Percentiles rank a stretch among this genome's conserved stretches.
Evolutionary conservation across 2,329 filamentous ascomycete species (phyloP).

Genomic region (Arthrobotrys musiformis): DNA sequence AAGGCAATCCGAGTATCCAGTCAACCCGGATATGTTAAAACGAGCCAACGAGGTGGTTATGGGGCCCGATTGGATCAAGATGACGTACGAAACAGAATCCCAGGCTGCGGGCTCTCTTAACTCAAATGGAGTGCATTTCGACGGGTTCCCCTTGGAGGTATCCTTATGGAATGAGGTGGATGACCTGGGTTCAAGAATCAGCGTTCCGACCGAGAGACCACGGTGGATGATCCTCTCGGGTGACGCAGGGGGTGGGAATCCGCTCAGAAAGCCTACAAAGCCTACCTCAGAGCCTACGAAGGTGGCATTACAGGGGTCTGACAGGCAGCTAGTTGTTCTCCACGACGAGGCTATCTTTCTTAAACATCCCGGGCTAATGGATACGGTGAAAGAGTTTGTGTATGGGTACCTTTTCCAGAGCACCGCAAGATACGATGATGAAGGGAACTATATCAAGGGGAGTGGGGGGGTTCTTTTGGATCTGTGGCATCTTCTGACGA

Average conservation of each 20-base stretch:
- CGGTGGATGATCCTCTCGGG: conserved; percentile 44
- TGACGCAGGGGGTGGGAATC: background rate
- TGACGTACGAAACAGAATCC: conserved; percentile 49
- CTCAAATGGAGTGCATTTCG: conserved; percentile 47
- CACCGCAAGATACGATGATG: conserved; percentile 46
- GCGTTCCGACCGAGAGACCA: conserved; percentile 25
- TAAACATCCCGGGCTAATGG: conserved; percentile 42
- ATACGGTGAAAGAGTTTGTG: conserved; percentile 34
- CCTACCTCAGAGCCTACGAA: conserved; percentile 22
- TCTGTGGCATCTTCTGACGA: conserved; percentile 42
- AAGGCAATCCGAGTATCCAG: conserved; percentile 45
- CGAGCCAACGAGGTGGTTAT: conserved; percentile 51
- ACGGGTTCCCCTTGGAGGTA: conserved; percentile 43
- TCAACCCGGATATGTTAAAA: conserved; percentile 41
- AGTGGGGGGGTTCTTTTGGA: conserved; percentile 44
- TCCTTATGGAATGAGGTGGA: conserved; percentile 40
- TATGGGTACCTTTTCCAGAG: conserved; percentile 51
- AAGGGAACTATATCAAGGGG: conserved; percentile 50
- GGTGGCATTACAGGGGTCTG: conserved; percentile 2
- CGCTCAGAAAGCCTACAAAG: conserved; percentile 7
- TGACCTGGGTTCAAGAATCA: conserved; percentile 24
- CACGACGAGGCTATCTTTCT: conserved; percentile 52
- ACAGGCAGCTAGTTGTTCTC: conserved; percentile 45
- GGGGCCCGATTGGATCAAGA: conserved; percentile 49
- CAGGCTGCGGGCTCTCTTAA: conserved; percentile 31